Evolutionary conservation across 106 monocot genomes (phyloP).

Genomic region (Triglochin maritima): DNA sequence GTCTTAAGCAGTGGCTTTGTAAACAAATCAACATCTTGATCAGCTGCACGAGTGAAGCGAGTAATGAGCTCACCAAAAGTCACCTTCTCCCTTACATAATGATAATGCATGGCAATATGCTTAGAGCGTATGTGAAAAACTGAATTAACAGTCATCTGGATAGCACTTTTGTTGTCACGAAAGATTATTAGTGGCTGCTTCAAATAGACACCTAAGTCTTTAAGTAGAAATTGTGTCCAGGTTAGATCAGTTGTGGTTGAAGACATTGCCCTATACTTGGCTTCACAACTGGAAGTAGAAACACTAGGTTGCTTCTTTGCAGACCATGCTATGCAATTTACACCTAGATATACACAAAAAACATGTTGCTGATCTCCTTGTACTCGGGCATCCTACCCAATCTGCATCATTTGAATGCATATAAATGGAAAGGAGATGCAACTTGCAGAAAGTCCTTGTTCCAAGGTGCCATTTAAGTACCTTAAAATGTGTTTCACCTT

Average conservation of each 20-base stretch:
- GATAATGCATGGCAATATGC: neutral
- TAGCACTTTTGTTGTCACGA: neutral
- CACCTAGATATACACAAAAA: too few species aligned
- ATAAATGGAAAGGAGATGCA: neutral
- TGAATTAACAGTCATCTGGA: neutral
- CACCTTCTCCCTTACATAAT: constrained; percentile 5
- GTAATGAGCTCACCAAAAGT: too few species aligned
- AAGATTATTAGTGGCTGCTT: neutral
- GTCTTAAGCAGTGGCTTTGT: too few species aligned
- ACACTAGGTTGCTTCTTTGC: constrained; percentile 1
- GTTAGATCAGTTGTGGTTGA: neutral
- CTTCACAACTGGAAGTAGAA: neutral
- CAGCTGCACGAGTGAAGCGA: too few species aligned
- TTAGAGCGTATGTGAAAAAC: neutral
- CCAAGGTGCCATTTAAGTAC: neutral
- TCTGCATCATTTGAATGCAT: neutral
- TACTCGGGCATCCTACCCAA: neutral
- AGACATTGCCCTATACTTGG: neutral
- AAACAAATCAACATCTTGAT: too few species aligned
- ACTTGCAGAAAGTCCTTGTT: neutral
- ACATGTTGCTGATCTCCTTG: neutral
- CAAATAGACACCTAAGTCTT: neutral
- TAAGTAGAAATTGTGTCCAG: neutral
- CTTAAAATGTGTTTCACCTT: neutral
- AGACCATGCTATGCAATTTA: neutral